Evolutionary conservation across 129 eudicot species (phyloP).

Genomic region (Tagetes patula): DNA sequence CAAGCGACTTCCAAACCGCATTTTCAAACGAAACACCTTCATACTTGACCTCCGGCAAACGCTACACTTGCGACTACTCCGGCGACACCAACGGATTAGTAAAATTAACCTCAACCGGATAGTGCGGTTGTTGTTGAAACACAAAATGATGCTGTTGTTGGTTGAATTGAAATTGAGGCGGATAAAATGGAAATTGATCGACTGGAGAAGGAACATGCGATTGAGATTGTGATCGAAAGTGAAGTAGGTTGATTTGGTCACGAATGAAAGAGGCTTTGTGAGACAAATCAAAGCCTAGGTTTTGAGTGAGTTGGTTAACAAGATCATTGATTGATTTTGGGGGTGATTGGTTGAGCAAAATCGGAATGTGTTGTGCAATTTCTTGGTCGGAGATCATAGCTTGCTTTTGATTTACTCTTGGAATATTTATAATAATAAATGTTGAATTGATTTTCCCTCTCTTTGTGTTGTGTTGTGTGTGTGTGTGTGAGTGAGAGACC

Average conservation of each 20-base stretch:
- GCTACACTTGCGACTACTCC: conserved; percentile 34
- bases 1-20: conserved; percentile 37
- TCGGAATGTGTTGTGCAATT: conserved; percentile 48
- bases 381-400: conserved; percentile 66
- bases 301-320: conserved; percentile 49
- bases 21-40: conserved; percentile 28
- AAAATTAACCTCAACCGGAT: conserved; percentile 38
- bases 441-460: conserved; percentile 22
- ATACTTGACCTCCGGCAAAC: conserved; percentile 26
- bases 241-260: conserved; percentile 46
- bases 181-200: background rate
- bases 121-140: conserved; percentile 16
- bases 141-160: conserved; percentile 35
- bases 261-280: conserved; percentile 48
- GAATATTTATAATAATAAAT: conserved; percentile 5
- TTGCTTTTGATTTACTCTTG: background rate
- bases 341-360: conserved; percentile 52
- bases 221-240: conserved; percentile 20
- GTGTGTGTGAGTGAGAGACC: background rate
- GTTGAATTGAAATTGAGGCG: conserved; percentile 16
- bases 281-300: conserved; percentile 47
- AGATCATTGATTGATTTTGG: conserved; percentile 51
- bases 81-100: conserved; percentile 7
- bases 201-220: conserved; percentile 19
- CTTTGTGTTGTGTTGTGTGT: conserved; percentile 13